Conservation (phyloP, 2,329 filamentous ascomycete genomes). For the Calonectria pseudoreteaudii region DNA sequence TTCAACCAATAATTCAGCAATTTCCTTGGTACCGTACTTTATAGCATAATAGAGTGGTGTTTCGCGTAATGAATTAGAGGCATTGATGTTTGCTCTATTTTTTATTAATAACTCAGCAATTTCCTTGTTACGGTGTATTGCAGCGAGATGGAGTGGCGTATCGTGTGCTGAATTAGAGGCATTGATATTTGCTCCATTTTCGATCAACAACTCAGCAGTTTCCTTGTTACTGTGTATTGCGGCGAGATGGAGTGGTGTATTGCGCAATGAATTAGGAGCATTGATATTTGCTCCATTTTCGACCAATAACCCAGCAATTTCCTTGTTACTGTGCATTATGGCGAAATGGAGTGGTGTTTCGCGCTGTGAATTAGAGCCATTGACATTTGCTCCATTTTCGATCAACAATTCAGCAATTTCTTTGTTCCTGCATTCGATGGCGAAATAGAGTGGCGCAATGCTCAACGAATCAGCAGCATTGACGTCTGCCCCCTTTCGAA, state of each 20-base stretch:
- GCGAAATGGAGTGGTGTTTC: not conserved
- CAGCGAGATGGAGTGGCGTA: not conserved
- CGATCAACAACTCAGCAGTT: not conserved
- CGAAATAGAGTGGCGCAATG: not conserved
- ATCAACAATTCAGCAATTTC: not conserved
- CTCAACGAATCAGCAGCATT: not conserved
- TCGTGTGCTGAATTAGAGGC: not conserved
- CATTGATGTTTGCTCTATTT: not conserved
- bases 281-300: not conserved
- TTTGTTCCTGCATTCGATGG: not conserved
- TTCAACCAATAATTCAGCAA: not conserved
- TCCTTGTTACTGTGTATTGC: not conserved
- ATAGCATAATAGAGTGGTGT: not conserved
- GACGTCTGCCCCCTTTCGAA: not conserved
- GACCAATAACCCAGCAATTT: not conserved
- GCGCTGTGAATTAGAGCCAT: not conserved
- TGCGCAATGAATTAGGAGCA: too few species aligned
- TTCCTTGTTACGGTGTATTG: not conserved
- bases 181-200: not conserved
- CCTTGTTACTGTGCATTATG: not conserved
- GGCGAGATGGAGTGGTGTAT: not conserved
- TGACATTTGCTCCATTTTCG: not conserved
- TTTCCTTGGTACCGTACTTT: not conserved
- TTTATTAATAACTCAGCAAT: not conserved
- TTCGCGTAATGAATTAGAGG: not conserved